phyloP scores from a whole-genome alignment of 257 asterid genomes.

The Gentiana dahurica region DNA sequence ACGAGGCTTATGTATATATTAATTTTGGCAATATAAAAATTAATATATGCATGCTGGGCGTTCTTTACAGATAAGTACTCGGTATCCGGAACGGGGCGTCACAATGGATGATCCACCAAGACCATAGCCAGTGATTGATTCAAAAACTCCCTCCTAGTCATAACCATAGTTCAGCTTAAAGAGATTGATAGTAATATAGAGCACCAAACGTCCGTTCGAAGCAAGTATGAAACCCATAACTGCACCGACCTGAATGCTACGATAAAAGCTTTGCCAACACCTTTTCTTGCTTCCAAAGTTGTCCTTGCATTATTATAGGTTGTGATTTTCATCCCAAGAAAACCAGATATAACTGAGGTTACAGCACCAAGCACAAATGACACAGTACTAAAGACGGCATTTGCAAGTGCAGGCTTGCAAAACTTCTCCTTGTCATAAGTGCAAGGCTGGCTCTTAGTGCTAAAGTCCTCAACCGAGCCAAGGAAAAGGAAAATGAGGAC shows the following conservation, averaged over 20 bases:
- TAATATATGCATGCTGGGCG: too few relatives aligned
- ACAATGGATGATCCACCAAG: too few relatives aligned
- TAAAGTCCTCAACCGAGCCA: conserved; percentile 34
- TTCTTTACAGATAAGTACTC: too few relatives aligned
- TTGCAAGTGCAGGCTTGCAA: conserved; percentile 47
- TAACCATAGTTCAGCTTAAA: conserved; percentile 11
- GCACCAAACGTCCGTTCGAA: conserved; percentile 38
- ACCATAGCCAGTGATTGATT: conserved; percentile 37
- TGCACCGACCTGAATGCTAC: conserved; percentile 40
- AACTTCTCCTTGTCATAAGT: conserved; percentile 26
- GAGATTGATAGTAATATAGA: conserved; percentile 30
- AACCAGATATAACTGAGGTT: conserved; percentile 41
- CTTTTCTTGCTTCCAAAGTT: neutral
- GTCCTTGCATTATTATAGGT: conserved; percentile 45
- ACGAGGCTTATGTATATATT: too few relatives aligned
- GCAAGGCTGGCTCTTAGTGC: conserved; percentile 35
- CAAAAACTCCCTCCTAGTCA: conserved; percentile 40
- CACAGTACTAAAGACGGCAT: conserved; percentile 35
- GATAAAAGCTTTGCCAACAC: conserved; percentile 37
- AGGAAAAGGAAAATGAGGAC: too few relatives aligned
- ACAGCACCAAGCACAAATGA: conserved; percentile 35
- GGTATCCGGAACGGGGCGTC: too few relatives aligned
- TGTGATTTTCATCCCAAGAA: conserved; percentile 49
- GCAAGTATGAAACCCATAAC: conserved; percentile 51
- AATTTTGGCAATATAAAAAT: too few relatives aligned